Evolutionary conservation across 306 rosid species (phyloP), one percentile per base, ranked within the genome.

Genomic region (Gillenia trifoliata): DNA sequence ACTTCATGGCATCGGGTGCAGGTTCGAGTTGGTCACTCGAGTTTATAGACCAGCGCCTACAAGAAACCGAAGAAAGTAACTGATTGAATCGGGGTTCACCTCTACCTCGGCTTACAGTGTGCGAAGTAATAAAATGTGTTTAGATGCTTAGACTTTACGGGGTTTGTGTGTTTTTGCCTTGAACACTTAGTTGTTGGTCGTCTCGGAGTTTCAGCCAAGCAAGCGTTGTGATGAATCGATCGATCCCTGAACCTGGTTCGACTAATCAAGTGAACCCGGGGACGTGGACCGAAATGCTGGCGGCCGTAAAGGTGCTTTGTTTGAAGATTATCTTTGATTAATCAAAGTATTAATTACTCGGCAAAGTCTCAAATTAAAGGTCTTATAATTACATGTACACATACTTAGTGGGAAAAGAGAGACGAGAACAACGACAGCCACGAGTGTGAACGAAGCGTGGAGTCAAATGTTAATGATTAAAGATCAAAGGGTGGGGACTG

Each of bases 1-100:
- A 91, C 89, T 22, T 90, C 97, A 73, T 91, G 97, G 97, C 97
- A 91, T 80, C 64, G 94, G 17, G 90, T 94, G n/a, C 82, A 79
- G 69, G 92, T 88, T 78, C 86, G 80, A 60, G 93, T 92, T 34
- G 89, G 95, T 19, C 91, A 68, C 86, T 90, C 98, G 23, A 90
- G 84, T 71, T 78, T 94, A 82, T 90, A 82, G 29, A 68, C 45
- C 59, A 36, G 57, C 20, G n/a, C n/a, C n/a, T 23, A 60, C n/a
- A 28, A 12, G 11, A 34, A 10, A 73, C 7, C 17, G 25, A 31
- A 61, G 8, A 11, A 69, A 50, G 12, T 33, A 40, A 34, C 13
- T 23, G 34, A 34, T 2, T 45, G 50, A 45, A 45, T 45, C 50
- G 2, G 50, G 50, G 16, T 45, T 45, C 1, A 45, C 50, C 50